These are phyloP conservation scores for Rhizopogon vinicolor DNA, from an alignment of 768 basidiomycete species.

Conservation along the genomic window DNA sequence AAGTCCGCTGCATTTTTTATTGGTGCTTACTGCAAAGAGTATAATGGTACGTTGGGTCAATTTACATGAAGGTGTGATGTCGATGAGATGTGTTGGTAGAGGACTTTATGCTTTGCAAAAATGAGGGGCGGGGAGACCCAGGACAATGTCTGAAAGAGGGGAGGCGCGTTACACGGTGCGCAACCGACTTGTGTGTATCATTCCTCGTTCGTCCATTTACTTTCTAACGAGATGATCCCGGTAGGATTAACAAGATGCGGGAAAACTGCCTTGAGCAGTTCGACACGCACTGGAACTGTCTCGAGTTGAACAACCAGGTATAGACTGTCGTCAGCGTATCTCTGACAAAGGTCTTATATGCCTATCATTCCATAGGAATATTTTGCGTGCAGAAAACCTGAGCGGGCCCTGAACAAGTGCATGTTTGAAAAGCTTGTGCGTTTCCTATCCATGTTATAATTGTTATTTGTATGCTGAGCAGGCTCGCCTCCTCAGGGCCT, in stretches of 20 bases:
- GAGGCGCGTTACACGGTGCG: constrained; percentile 91
- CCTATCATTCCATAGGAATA: constrained; percentile 59
- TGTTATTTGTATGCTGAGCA: not conserved
- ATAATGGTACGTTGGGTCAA: constrained; percentile 67
- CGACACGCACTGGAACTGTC: constrained; percentile 89
- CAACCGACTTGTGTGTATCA: constrained; percentile 79
- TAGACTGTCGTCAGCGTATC: constrained; percentile 19
- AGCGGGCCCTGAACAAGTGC: constrained; percentile 85
- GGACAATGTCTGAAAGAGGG: constrained; percentile 95
- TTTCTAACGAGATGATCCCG: not conserved
- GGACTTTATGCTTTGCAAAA: constrained; percentile 98
- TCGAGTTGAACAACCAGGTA: constrained; percentile 94
- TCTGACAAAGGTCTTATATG: not conserved
- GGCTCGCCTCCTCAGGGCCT: constrained; percentile 58
- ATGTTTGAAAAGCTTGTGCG: constrained; percentile 94
- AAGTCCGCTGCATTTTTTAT: constrained; percentile 98
- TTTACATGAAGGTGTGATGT: constrained; percentile 4
- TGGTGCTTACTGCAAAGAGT: constrained; percentile 92
- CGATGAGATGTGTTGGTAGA: constrained; percentile 48
- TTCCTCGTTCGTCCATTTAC: not conserved
- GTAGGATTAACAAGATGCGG: constrained; percentile 88
- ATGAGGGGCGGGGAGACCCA: constrained; percentile 77
- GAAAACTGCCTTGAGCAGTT: constrained; percentile 87
- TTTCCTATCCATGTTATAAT: constrained; percentile 12
- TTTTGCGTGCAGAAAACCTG: constrained; percentile 83